These are phyloP conservation scores for Amphibolis antarctica DNA, from an alignment of 106 monocot genomes.

Conservation along the genomic window DNA sequence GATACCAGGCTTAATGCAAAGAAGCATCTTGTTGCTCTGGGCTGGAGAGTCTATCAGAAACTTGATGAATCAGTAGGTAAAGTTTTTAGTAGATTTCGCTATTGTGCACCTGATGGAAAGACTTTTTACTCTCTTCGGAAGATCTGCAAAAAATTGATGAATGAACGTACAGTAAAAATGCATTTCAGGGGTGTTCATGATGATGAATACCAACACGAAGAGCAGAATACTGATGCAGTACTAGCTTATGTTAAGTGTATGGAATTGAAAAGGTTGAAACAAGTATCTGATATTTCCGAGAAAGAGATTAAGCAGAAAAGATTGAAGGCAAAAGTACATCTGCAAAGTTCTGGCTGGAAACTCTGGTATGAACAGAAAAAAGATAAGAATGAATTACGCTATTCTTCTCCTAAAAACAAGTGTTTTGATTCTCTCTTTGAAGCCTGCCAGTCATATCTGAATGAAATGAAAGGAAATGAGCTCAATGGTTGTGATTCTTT, in stretches of 20 bases:
- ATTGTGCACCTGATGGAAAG: constrained; percentile 20
- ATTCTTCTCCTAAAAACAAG: constrained; percentile 32
- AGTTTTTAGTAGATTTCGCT: constrained; percentile 13
- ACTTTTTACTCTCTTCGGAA: constrained; percentile 19
- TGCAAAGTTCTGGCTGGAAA: constrained; percentile 40
- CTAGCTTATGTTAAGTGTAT: constrained; percentile 6
- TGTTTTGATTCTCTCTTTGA: constrained; percentile 30
- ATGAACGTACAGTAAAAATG: background rate
- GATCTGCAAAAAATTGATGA: constrained; percentile 14
- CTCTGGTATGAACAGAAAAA: constrained; percentile 14
- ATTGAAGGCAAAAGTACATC: constrained; percentile 35
- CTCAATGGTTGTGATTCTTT: background rate
- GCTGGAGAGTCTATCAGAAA: constrained; percentile 36
- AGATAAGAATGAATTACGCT: constrained; percentile 16
- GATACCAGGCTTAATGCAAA: constrained; percentile 2
- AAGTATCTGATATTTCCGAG: background rate
- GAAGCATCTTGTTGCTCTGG: constrained; percentile 41
- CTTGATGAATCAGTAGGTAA: background rate
- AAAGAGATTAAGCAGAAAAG: constrained; percentile 11
- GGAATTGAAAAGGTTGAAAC: constrained; percentile 1
- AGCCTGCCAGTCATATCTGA: constrained; percentile 35
- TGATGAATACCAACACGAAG: background rate
- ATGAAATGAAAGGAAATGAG: constrained; percentile 9
- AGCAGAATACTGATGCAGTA: constrained; percentile 4
- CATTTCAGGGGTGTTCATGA: background rate